Evolutionary conservation across 345 rosid species (phyloP).

Genomic region (Camelina laxa): DNA sequence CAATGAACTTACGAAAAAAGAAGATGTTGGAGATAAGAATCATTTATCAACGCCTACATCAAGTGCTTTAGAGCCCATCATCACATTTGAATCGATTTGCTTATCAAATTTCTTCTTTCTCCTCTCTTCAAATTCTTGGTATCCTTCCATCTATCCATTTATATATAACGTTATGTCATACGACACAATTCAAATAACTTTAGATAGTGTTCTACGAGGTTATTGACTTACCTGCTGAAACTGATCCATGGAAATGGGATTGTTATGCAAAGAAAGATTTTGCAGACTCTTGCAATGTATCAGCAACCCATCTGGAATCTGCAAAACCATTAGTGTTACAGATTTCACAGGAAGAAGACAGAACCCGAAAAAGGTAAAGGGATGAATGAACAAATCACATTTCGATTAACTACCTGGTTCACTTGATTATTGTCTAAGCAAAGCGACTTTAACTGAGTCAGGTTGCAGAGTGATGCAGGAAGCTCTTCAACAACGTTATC

Average conservation of each 20-base stretch:
- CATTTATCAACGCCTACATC: conserved; percentile 86
- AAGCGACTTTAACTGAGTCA: conserved; percentile 76
- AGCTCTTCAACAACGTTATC: conserved; percentile 82
- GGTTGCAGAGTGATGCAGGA: conserved; percentile 82
- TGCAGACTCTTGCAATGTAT: conserved; percentile 91
- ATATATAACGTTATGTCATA: neutral
- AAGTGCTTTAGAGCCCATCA: conserved; percentile 94
- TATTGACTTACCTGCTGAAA: conserved; percentile 76
- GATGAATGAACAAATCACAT: neutral
- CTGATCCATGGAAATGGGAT: conserved; percentile 91
- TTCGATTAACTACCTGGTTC: conserved; percentile 59
- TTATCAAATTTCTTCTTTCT: conserved; percentile 94
- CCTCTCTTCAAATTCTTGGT: conserved; percentile 84
- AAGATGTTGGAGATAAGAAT: neutral
- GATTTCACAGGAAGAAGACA: neutral
- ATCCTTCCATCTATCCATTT: conserved; percentile 80
- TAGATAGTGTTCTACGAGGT: neutral
- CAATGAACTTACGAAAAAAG: conserved; percentile 28
- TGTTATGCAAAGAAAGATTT: conserved; percentile 80
- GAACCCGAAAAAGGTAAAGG: neutral
- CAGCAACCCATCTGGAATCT: conserved; percentile 79
- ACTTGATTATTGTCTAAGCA: conserved; percentile 73
- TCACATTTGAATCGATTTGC: conserved; percentile 94
- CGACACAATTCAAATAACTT: neutral
- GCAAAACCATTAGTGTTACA: conserved; percentile 22